Evolutionary conservation across 106 monocot species (phyloP).

Genomic region (Dendrobium catenatum): DNA sequence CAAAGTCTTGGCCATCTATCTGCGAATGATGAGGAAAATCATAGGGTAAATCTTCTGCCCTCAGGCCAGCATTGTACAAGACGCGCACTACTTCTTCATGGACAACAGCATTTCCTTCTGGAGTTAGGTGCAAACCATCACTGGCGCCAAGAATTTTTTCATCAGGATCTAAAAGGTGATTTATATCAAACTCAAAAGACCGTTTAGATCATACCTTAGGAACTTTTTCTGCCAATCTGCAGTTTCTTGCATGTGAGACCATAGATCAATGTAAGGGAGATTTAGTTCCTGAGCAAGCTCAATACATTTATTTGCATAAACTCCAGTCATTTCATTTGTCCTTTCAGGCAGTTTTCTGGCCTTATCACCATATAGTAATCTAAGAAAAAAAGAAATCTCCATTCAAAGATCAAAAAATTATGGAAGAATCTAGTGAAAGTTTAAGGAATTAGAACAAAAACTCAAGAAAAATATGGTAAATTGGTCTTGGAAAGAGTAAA

Average conservation of each 20-base stretch:
- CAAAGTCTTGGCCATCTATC: conserved; percentile 36
- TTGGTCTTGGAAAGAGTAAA: neutral
- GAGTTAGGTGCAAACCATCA: conserved; percentile 84
- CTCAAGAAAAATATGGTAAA: neutral
- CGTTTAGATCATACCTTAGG: conserved; percentile 42
- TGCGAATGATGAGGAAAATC: conserved; percentile 88
- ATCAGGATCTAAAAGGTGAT: too few relatives aligned
- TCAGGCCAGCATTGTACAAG: conserved; percentile 32
- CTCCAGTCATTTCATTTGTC: conserved; percentile 75
- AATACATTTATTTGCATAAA: conserved; percentile 68
- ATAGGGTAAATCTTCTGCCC: conserved; percentile 49
- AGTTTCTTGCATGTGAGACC: conserved; percentile 79
- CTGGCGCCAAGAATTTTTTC: conserved; percentile 16
- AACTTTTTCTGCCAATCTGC: conserved; percentile 70
- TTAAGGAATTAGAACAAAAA: neutral
- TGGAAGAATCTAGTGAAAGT: neutral
- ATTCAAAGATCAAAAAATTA: neutral
- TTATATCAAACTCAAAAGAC: neutral
- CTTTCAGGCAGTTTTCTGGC: conserved; percentile 72
- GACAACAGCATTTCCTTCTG: conserved; percentile 78
- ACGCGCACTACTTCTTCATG: conserved; percentile 49
- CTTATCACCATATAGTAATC: conserved; percentile 78
- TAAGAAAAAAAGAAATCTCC: conserved; percentile 12
- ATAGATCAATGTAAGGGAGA: conserved; percentile 65
- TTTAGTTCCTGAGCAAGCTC: conserved; percentile 62